phyloP scores from a whole-genome alignment of 2,329 filamentous ascomycete genomes.

The Aspergillus ibericus region DNA sequence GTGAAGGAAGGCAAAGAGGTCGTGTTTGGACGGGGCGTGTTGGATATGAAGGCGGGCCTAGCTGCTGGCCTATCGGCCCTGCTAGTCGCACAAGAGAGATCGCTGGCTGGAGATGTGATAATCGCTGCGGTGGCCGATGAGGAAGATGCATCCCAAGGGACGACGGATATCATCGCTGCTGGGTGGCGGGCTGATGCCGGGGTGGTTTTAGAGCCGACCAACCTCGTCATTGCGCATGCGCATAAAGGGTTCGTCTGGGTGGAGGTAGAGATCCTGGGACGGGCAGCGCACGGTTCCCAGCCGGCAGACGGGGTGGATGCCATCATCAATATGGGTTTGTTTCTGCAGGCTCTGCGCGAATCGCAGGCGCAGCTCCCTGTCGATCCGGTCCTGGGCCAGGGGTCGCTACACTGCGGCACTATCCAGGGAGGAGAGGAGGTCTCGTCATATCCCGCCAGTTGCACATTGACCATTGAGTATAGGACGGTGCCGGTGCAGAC shows the following conservation, averaged over 20 bases:
- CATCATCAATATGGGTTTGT: conserved; percentile 50
- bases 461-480: conserved; percentile 51
- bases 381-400: conserved; percentile 39
- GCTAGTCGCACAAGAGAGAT: conserved; percentile 30
- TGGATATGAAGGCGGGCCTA: conserved; percentile 56
- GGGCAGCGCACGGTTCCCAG: conserved; percentile 38
- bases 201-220: conserved; percentile 52
- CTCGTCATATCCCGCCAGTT: conserved; percentile 54
- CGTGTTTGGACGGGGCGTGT: conserved; percentile 49
- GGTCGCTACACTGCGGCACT: conserved; percentile 50
- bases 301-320: conserved; percentile 52
- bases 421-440: conserved; percentile 54
- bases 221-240: conserved; percentile 41
- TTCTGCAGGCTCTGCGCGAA: conserved; percentile 48
- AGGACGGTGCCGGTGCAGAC: conserved; percentile 51
- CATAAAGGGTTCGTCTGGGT: conserved; percentile 54
- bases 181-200: conserved; percentile 57
- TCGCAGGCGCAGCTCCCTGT: conserved; percentile 41
- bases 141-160: conserved; percentile 53
- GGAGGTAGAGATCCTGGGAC: conserved; percentile 35
- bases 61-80: conserved; percentile 50
- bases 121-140: conserved; percentile 57
- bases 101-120: conserved; percentile 51
- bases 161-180: conserved; percentile 50
- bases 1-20: conserved; percentile 34